Base-by-base conservation (phyloP, 805 yeast genomes). In the Nakazawaea siamensis region DNA sequence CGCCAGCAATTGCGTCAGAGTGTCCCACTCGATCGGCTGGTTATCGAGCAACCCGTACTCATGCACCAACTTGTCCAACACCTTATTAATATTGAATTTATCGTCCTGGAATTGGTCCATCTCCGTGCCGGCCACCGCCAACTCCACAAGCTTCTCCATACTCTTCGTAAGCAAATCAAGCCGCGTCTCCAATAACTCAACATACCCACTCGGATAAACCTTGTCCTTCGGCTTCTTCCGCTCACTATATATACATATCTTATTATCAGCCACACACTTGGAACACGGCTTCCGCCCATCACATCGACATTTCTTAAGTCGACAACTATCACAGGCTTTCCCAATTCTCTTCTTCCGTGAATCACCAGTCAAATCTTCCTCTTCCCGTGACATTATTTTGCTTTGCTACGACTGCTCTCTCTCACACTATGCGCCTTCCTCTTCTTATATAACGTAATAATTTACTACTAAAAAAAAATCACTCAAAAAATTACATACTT, bases 241-340 rank as follows among this genome's bases (percentile, higher is more conserved):
- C 41, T 75, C 78, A 2, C 76, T 68, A 47, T 71, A 75, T 2
- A 73, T 67, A 50, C 82, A 75, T 21, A 74, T 62, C 48, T 71
- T 73, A 52, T 75, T 75, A 43, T 73, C 79, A 7, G 61, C 55
- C 7, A 61, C 49, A 47, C 82, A 75, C 36, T 71, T 62, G 24
- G 66, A 64, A 44, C 82, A 75, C 1, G 82, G 81, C 42, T 70
- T 70, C 33, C 65, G 64, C 15, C 82, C 82, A 39, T 73, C 75
- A 50, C 82, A 75, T 42, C 74, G 75, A 4, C 80, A 74, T 54
- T 75, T 75, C 47, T 74, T 75, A 37, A 74, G 60, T 28, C 82
- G 58, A 49, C 82, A 75, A 34, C 70, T 66, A 47, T 75, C 80
- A 43, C 82, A 75, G 5, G 81, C 81, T 44, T 73, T 74, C 10